Percentiles rank a stretch among this genome's conserved stretches.
phyloP scores from a whole-genome alignment of 139 green algal genomes.

The Prasinococcaceae sp. region DNA sequence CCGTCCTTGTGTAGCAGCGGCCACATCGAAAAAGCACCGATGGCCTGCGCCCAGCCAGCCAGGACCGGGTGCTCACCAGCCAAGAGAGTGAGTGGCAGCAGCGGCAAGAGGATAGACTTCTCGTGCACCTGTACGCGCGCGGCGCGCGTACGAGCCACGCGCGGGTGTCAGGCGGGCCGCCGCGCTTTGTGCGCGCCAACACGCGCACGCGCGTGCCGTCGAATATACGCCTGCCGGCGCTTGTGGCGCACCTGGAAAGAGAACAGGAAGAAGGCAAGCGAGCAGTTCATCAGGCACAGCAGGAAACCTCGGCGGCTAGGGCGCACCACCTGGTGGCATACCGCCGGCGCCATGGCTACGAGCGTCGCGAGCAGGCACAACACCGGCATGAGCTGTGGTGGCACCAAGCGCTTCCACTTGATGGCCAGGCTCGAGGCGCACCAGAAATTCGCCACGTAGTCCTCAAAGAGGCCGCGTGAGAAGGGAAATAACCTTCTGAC shows the following conservation, averaged over 20 bases:
- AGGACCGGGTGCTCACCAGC: conserved; percentile 31
- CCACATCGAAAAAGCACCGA: conserved; percentile 69
- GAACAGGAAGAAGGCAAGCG: conserved; percentile 89
- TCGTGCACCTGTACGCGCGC: conserved; percentile 74
- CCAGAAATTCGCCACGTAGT: conserved; percentile 98
- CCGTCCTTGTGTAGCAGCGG: conserved; percentile 76
- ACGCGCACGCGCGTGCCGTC: neutral
- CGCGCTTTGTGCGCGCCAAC: neutral
- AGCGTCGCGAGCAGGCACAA: conserved; percentile 49
- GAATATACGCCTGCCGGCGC: neutral
- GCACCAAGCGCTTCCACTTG: conserved; percentile 67
- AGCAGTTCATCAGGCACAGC: conserved; percentile 57
- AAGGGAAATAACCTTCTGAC: conserved; percentile 66
- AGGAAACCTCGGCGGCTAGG: conserved; percentile 52
- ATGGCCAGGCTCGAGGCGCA: conserved; percentile 58
- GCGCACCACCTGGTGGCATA: conserved; percentile 44
- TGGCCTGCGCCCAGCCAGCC: conserved; percentile 34
- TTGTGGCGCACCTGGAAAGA: conserved; percentile 52
- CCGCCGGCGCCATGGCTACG: conserved; percentile 24
- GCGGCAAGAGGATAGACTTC: conserved; percentile 86
- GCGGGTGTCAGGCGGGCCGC: neutral
- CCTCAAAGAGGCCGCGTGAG: conserved; percentile 79
- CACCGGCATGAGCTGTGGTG: conserved; percentile 24
- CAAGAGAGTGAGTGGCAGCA: conserved; percentile 65
- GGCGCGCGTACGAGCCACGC: neutral